A percentile compares a stretch with the other conserved stretches of the same genome.
Conservation (phyloP, 768 basidiomycete genomes). For the Calocybe indica region DNA sequence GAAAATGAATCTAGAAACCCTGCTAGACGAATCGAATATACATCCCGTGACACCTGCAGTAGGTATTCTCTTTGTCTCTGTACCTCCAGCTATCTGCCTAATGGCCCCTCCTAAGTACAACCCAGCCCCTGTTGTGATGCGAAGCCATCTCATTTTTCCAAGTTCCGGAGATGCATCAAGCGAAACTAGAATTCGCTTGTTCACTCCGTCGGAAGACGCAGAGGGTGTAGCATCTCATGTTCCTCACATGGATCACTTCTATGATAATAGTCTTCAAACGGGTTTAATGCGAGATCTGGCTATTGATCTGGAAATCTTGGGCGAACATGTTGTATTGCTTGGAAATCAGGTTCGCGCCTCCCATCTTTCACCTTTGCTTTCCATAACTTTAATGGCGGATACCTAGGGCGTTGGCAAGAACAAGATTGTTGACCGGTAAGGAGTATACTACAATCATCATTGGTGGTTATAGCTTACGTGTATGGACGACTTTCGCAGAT, state of each 20-base stretch:
- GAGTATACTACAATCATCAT: background rate
- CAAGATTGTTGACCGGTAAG: constrained; percentile 58
- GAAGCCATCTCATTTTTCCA: background rate
- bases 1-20: constrained; percentile 42
- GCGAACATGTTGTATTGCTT: constrained; percentile 59
- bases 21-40: constrained; percentile 48
- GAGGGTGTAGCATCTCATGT: constrained; percentile 53
- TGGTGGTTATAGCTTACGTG: background rate
- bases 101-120: no score
- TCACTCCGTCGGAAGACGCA: constrained; percentile 42
- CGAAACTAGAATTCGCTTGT: constrained; percentile 38
- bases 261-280: constrained; percentile 64
- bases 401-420: constrained; percentile 64
- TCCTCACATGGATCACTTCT: constrained; percentile 66
- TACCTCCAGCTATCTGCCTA: no score
- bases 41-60: constrained; percentile 35
- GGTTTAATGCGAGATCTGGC: constrained; percentile 63
- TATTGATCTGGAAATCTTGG: constrained; percentile 53
- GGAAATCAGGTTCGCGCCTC: constrained; percentile 52
- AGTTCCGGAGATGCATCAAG: constrained; percentile 6
- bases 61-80: constrained; percentile 8
- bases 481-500: constrained; percentile 17
- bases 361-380: background rate
- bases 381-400: background rate
- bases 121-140: no score